Conservation (phyloP, 225 moss, liverwort and hornwort species). For the Rhytidiadelphus loreus region DNA sequence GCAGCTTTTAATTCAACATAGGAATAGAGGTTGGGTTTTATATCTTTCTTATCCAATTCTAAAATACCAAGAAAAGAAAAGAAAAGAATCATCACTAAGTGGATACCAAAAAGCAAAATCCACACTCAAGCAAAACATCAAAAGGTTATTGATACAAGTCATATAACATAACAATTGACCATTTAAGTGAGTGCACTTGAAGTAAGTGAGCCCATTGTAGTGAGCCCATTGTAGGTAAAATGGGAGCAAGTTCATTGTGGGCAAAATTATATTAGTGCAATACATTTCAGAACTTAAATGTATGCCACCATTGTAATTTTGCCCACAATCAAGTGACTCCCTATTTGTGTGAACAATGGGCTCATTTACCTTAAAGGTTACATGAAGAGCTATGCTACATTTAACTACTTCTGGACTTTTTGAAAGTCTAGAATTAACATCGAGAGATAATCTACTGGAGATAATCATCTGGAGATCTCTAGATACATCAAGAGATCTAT, state of each 20-base stretch:
- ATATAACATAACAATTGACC: background rate
- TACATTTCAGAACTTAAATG: background rate
- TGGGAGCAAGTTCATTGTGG: background rate
- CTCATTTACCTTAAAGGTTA: background rate
- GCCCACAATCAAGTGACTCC: background rate
- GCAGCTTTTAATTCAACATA: background rate
- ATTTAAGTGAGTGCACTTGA: background rate
- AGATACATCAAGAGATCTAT: too few species aligned
- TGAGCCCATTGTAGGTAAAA: background rate
- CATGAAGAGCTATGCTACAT: background rate
- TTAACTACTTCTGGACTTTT: too few species aligned
- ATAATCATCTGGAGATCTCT: too few species aligned
- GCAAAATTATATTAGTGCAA: too few species aligned
- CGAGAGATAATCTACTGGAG: too few species aligned
- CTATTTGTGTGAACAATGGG: background rate
- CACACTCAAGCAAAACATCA: background rate
- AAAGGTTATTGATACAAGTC: background rate
- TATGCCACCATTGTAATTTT: background rate
- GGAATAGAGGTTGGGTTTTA: constrained; percentile 7
- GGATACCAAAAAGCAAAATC: background rate
- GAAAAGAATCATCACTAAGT: background rate
- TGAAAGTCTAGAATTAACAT: too few species aligned
- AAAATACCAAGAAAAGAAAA: background rate
- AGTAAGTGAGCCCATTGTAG: background rate
- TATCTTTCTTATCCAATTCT: constrained; percentile 6